These are phyloP conservation scores for Dipodascopsis uninucleata DNA, from an alignment of 805 yeast species.

Conservation along the genomic window DNA sequence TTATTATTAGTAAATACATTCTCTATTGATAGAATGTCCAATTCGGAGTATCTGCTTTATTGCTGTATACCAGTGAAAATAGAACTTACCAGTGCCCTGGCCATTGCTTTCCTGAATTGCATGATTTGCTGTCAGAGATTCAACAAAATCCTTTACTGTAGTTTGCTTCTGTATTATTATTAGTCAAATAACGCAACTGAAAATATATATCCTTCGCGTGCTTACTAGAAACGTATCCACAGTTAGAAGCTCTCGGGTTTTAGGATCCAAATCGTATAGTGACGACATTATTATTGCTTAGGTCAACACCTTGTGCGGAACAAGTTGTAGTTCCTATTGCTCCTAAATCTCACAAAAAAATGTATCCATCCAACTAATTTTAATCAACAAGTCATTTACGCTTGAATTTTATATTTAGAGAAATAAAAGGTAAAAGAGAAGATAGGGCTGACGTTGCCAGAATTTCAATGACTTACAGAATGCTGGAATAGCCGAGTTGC, in stretches of 20 bases:
- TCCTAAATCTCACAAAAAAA: too few relatives aligned
- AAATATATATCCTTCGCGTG: not conserved
- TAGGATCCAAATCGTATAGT: slow-evolving; percentile 25
- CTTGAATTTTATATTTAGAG: too few relatives aligned
- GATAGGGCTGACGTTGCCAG: too few relatives aligned
- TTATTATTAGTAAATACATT: slow-evolving; percentile 1
- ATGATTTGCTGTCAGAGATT: slow-evolving; percentile 20
- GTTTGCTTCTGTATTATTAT: slow-evolving; percentile 7
- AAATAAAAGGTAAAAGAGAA: too few relatives aligned
- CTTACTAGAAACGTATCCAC: slow-evolving; percentile 27
- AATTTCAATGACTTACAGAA: too few relatives aligned
- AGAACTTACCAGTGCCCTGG: slow-evolving; percentile 8
- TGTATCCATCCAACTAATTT: too few relatives aligned
- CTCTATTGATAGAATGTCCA: slow-evolving; percentile 3
- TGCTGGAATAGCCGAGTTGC: too few relatives aligned
- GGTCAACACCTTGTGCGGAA: too few relatives aligned
- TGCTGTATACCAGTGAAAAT: too few relatives aligned
- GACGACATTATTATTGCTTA: slow-evolving; percentile 8
- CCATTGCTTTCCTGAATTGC: slow-evolving; percentile 15
- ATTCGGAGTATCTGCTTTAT: not conserved
- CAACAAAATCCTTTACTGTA: slow-evolving; percentile 25
- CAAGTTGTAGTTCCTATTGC: too few relatives aligned
- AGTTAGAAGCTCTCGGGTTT: slow-evolving; percentile 24
- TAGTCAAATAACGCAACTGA: not conserved
- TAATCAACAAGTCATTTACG: too few relatives aligned